A percentile compares a stretch with the other conserved stretches of the same genome.
Evolutionary conservation across 768 basidiomycete genomes (phyloP).

Genomic region (Pleurotus tuoliensis): DNA sequence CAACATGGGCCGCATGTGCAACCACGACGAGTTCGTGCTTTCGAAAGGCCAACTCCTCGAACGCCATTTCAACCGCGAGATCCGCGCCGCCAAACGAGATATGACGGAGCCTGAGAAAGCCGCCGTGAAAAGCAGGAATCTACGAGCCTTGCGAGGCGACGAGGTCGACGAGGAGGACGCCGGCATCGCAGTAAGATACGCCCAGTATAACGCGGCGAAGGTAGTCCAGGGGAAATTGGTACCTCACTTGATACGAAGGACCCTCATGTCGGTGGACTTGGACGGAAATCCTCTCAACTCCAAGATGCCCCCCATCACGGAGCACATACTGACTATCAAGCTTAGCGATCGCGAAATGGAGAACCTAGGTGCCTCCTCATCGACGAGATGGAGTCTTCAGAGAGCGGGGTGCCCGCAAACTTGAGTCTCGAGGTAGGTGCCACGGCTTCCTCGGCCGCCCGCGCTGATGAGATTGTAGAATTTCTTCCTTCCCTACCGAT

Average conservation of each 20-base stretch:
- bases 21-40: background rate
- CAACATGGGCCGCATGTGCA: slow-evolving; percentile 5
- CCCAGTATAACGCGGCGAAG: background rate
- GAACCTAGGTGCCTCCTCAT: background rate
- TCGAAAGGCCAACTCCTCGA: background rate
- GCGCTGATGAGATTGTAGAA: background rate
- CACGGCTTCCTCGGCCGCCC: background rate
- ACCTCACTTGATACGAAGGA: background rate
- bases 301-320: background rate
- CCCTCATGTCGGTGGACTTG: background rate
- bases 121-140: background rate
- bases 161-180: background rate
- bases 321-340: background rate
- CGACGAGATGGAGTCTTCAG: background rate
- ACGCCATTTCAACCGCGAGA: background rate
- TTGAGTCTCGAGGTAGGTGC: background rate
- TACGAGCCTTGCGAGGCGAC: background rate
- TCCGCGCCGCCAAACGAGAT: background rate
- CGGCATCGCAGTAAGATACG: background rate
- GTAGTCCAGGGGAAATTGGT: background rate
- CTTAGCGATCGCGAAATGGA: background rate
- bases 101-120: background rate
- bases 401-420: background rate
- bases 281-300: slow-evolving; percentile 3
- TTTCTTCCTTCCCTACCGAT: background rate